Base-by-base conservation (phyloP, 768 basidiomycete species). In the Naganishia vishniacii region DNA sequence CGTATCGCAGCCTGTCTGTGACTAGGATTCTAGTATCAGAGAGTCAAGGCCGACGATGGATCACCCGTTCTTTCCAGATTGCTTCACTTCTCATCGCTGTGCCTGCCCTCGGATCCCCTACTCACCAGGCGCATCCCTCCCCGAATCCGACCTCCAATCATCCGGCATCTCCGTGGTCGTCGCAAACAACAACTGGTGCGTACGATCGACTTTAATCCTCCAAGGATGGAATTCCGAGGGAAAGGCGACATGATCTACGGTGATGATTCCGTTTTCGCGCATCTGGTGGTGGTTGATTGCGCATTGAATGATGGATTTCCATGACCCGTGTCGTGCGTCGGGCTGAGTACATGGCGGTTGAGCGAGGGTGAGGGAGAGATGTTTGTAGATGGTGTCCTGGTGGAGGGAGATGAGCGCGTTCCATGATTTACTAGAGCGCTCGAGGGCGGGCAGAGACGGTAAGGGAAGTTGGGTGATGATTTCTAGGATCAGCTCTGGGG, bases 131-230 rank as follows among this genome's bases (percentile, higher is more conserved):
- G 34, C 34, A 37, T 7, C 15, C 34, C 34, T 15, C 34, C 15
- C 34, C 34, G n/a, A n/a, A n/a, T 37, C 34, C 8, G 34, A 37
- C 8, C 34, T 7, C 7, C 15, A 37, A 37, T 37, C 34, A 37
- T 37, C 34, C 34, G 34, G 34, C 34, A 28, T 3, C 9, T 60
- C 59, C 25, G 25, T 20, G 6, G 59, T 29, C 3, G 59, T 37
- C 6, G 47, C 47, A 25, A 62, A 62, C 47, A 62, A 37, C 47
- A 62, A 23, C 47, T 40, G 28, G 16, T 26, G 61, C 32, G 20
- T 31, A 6, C 37, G 26, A 40, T 62, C 61, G 25, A 62, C 7
- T 40, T 62, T 62, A 47, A 62, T 62, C 34, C 61, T 31, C 61
- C 61, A 62, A 23, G 59, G 47, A 12, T 48, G 23, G 25, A 46